Base-by-base conservation (phyloP, 495 filamentous ascomycete genomes). In the Podospora fimiseda region DNA sequence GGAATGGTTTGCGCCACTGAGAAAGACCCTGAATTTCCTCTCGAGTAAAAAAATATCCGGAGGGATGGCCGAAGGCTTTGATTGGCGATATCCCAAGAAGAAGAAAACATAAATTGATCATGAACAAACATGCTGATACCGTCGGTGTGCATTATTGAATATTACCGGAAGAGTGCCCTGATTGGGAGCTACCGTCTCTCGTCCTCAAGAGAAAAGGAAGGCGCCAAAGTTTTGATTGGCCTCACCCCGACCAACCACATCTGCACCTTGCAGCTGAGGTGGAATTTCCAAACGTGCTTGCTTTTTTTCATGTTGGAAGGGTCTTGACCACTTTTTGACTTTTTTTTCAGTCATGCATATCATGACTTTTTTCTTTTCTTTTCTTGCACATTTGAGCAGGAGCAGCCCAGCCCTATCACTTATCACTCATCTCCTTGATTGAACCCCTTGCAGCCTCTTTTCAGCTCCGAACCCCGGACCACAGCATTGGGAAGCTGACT, bases 401-500 rank as follows among this genome's bases (percentile, higher is more conserved):
- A n/a, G n/a, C n/a, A n/a, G n/a, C n/a, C n/a, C 27, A 33, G 27
- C 27, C 27, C 27, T 33, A 33, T 33, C 27, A 33, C 5, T 11
- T 33, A n/a, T n/a, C n/a, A n/a, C n/a, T n/a, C n/a, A n/a, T n/a
- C n/a, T n/a, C n/a, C n/a, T n/a, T n/a, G n/a, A n/a, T n/a, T n/a
- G n/a, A 6, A 33, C 27, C 27, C 27, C 27, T 33, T 33, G 27
- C 27, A 33, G 27, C 27, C 6, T 33, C 11, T 33, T 47, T 47
- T 47, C 44, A 47, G 44, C 44, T 47, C n/a, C 33, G 9, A 11
- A 47, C 14, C 8, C 44, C 19, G 19, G 16, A 21, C 23, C 44
- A 22, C 22, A 47, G 44, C 44, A 24, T 47, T 23, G 44, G 44
- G n/a, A 30, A 47, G 23, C 44, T 47, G 23, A 30, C 16, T n/a